These are phyloP conservation scores for Fagopyrum tataricum DNA, from an alignment of 148 eudicot genomes.

Conservation along the genomic window DNA sequence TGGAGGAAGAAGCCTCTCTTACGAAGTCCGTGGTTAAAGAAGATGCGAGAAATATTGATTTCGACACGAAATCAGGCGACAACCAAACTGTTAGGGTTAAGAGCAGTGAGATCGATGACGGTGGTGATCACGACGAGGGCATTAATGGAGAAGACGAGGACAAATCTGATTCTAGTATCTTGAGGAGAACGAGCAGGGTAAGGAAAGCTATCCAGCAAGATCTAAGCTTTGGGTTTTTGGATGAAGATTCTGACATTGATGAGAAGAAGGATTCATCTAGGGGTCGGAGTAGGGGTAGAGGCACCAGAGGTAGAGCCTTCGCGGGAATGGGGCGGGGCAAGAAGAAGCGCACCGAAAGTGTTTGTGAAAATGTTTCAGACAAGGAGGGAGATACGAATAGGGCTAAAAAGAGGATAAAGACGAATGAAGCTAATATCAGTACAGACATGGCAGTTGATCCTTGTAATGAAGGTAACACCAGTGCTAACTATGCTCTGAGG, in stretches of 20 bases:
- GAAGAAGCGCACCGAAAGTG: constrained; percentile 1
- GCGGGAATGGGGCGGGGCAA: background rate
- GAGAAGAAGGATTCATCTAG: background rate
- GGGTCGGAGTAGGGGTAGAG: background rate
- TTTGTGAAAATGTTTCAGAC: constrained; percentile 1
- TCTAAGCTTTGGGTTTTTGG: background rate
- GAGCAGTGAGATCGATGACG: background rate
- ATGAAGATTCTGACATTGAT: background rate
- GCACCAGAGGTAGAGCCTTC: background rate
- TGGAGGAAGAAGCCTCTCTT: background rate
- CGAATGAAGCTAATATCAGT: background rate
- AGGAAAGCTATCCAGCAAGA: background rate
- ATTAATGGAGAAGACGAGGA: background rate
- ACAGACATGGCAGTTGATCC: background rate
- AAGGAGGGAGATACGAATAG: background rate
- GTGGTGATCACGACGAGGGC: background rate
- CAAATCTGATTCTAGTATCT: background rate
- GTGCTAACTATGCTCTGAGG: background rate
- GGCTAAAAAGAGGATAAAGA: background rate
- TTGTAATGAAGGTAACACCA: background rate
- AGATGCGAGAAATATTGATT: background rate
- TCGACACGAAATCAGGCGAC: background rate
- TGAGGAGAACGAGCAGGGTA: constrained; percentile 2
- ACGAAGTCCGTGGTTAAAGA: background rate
- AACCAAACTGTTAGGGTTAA: background rate